Base-by-base conservation (phyloP, 805 yeast species). In the Martiniozyma abietophila region DNA sequence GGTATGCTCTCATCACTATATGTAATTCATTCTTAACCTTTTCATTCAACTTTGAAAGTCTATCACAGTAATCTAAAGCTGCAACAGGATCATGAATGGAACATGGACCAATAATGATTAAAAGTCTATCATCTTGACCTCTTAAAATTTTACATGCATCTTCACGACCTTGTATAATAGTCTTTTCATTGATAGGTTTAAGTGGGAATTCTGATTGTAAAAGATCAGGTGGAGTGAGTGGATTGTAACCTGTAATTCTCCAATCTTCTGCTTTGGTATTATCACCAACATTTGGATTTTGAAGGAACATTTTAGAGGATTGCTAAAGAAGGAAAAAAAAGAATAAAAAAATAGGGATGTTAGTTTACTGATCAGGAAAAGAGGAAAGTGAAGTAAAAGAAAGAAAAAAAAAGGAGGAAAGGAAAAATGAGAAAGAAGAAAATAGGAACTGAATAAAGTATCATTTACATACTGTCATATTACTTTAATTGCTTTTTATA, bases 101-200 rank as follows among this genome's bases (percentile, higher is more conserved):
- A 61, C 98, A 92, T 34, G 98, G 98, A 1, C 98, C 98, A 42
- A 92, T 83, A 22, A 92, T 85, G 20, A 92, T 78, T 28, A 92
- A 68, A 45, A 89, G 61, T 45, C 96, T 70, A 61, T 89, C 98
- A 51, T 85, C 95, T 40, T 70, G 66, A 35, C 95, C 95, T 39
- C 77, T 67, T 34, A 89, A 61, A 44, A 89, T 76, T 30, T 76
- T 71, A 34, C 76, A 69, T 4, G 94, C 77, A 17, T 71, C 78
- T 42, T 79, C 71, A 62, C 97, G 75, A 31, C 92, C 96, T 31
- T 69, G 61, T 27, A 82, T 55, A 40, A 89, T 84, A 35, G 67
- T 78, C 36, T 71, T 62, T 46, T 72, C 71, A 35, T 80, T 72
- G 31, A 61, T 59, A 34, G 66, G 69, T 23, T 80, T 65, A 30